Conservation (phyloP, 768 basidiomycete genomes). For the Tricholoma furcatifolium region DNA sequence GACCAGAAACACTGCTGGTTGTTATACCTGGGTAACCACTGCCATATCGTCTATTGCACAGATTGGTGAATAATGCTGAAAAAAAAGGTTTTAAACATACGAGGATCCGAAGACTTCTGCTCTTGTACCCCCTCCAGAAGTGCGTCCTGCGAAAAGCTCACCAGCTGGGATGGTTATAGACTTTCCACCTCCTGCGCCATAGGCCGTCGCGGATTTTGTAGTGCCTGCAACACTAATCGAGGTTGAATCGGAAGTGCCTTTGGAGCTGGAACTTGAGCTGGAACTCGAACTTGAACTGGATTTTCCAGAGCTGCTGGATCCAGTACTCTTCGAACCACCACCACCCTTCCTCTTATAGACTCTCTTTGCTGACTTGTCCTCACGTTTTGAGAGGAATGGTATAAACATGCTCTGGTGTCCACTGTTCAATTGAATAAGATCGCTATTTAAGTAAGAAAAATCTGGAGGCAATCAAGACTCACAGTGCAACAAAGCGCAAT, state of each 20-base stretch:
- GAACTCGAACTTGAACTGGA: constrained; percentile 10
- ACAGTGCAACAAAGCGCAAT: too few species aligned
- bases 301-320: constrained; percentile 8
- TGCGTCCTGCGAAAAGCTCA: constrained; percentile 37
- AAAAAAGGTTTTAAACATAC: constrained; percentile 23
- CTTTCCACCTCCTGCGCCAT: constrained; percentile 22
- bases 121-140: constrained; percentile 45
- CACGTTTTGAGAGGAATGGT: constrained; percentile 22
- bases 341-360: constrained; percentile 29
- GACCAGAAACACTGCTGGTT: constrained; percentile 38
- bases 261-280: neutral
- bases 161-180: constrained; percentile 34
- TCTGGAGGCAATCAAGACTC: too few species aligned
- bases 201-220: constrained; percentile 14
- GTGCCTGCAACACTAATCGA: constrained; percentile 9
- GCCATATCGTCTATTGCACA: constrained; percentile 42
- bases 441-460: too few species aligned
- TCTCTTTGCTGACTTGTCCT: constrained; percentile 2
- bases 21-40: constrained; percentile 51
- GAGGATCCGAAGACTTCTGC: constrained; percentile 35
- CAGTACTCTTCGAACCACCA: constrained; percentile 19
- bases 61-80: neutral
- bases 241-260: constrained; percentile 9
- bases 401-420: constrained; percentile 25
- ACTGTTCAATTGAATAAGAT: too few species aligned